Base-by-base conservation (phyloP, 768 basidiomycete species). In the Rhodotorula paludigena region DNA sequence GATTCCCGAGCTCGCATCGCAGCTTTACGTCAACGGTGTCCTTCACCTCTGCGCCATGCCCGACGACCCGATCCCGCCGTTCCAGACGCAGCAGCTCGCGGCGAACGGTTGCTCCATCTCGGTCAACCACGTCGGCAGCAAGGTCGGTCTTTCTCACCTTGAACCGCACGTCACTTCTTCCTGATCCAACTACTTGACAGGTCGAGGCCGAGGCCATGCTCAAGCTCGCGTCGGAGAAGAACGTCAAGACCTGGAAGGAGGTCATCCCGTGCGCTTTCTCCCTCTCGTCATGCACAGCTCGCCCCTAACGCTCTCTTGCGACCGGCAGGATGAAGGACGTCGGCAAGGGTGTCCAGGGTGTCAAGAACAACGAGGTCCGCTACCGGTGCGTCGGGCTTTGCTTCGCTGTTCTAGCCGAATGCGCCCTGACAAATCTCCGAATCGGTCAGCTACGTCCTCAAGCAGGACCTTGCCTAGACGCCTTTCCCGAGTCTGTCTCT, bases 151-250 rank as follows among this genome's bases (percentile, higher is more conserved):
- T 42, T 20, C 5, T 15, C 41, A 15, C 41, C 81, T 60, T 20
- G 14, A 11, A 12, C 18, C 12, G 41, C n/a, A n/a, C n/a, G n/a
- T n/a, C n/a, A n/a, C n/a, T n/a, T 42, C 41, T 18, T 18, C 14
- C 41, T 42, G 41, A 42, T n/a, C n/a, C n/a, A n/a, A n/a, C n/a
- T n/a, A n/a, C 11, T 18, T 12, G 14, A 18, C 41, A 42, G 44
- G 30, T 33, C 28, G 85, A 86, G 73, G 81, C 60, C 25, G 45
- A 81, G n/a, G 81, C 80, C 55, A 87, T 87, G 86, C 80, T 85
- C 54, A 73, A 84, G 60, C 81, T 87, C 39, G 84, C 84, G 5
- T 81, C 81, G 11, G 79, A 84, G 68, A 84, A 86, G 76, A 79
- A 78, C 5, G 78, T 87, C 57, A 56, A 44, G 39, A 54, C 61